phyloP scores from a whole-genome alignment of 495 filamentous ascomycete genomes.

The Trichoderma erinaceum region DNA sequence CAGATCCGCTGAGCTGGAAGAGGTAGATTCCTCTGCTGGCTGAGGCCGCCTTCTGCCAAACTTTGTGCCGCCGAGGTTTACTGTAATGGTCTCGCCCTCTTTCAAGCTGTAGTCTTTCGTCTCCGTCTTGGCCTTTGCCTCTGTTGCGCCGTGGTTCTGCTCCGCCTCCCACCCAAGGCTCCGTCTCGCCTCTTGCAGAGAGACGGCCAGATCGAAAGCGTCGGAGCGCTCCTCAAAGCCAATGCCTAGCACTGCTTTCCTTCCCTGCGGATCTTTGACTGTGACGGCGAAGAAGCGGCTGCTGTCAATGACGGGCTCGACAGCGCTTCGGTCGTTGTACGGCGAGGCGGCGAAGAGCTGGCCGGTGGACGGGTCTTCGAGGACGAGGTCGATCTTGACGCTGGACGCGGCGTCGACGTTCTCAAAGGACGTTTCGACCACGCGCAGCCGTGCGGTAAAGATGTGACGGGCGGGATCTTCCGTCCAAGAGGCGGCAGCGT shows the following conservation, averaged over 20 bases:
- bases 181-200: constrained; percentile 65
- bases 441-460: constrained; percentile 73
- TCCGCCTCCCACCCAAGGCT: constrained; percentile 40
- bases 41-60: constrained; percentile 33
- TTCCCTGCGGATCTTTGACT: constrained; percentile 61
- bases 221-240: constrained; percentile 80
- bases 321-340: constrained; percentile 51
- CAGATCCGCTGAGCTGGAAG: constrained; percentile 21
- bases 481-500: constrained; percentile 73
- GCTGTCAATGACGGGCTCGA: constrained; percentile 68
- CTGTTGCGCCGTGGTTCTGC: constrained; percentile 23
- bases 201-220: constrained; percentile 75
- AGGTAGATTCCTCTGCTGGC: constrained; percentile 18
- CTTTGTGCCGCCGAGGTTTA: constrained; percentile 57
- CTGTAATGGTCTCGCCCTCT: constrained; percentile 77
- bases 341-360: constrained; percentile 74
- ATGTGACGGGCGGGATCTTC: constrained; percentile 60
- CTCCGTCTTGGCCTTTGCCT: constrained; percentile 30
- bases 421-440: constrained; percentile 64
- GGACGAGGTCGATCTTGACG: constrained; percentile 62
- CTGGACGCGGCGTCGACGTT: constrained; percentile 24
- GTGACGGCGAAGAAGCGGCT: constrained; percentile 73
- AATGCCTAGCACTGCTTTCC: constrained; percentile 71
- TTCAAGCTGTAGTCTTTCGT: constrained; percentile 73
- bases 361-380: constrained; percentile 65